Evolutionary conservation across 1,284 basidiomycete genomes (phyloP).

Genomic region (Irpex lacteus): DNA sequence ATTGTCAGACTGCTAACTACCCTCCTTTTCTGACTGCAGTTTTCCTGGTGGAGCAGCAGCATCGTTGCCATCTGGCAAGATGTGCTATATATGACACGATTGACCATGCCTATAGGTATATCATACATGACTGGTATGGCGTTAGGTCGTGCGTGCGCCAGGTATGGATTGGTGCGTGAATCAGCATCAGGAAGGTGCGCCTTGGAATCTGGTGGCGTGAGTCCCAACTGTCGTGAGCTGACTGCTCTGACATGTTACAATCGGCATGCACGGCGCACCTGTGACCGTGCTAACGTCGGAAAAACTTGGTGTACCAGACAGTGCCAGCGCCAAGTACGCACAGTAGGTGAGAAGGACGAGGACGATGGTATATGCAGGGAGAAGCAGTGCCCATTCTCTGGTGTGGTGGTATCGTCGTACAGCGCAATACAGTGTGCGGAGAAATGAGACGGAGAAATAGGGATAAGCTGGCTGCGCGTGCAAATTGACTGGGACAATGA

Average conservation of each 20-base stretch:
- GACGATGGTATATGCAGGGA: slow-evolving; percentile 81
- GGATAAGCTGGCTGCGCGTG: slow-evolving; percentile 3
- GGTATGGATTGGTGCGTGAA: slow-evolving; percentile 42
- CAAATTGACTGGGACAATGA: background rate
- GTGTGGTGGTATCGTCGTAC: slow-evolving; percentile 5
- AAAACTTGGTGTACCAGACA: slow-evolving; percentile 71
- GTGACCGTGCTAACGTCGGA: slow-evolving; percentile 63
- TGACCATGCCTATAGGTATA: slow-evolving; percentile 79
- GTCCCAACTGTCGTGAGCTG: slow-evolving; percentile 12
- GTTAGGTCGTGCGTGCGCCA: slow-evolving; percentile 41
- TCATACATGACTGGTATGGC: slow-evolving; percentile 70
- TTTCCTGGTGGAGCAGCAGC: background rate
- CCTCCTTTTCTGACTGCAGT: background rate
- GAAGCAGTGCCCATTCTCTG: slow-evolving; percentile 83
- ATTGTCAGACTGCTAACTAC: background rate
- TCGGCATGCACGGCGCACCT: slow-evolving; percentile 24
- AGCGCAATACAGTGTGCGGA: slow-evolving; percentile 3
- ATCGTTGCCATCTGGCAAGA: background rate
- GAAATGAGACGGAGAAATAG: slow-evolving; percentile 19
- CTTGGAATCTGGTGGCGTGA: slow-evolving; percentile 44
- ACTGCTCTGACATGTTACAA: slow-evolving; percentile 3
- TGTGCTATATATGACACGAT: slow-evolving; percentile 43
- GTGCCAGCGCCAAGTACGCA: slow-evolving; percentile 72
- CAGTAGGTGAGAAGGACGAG: slow-evolving; percentile 76
- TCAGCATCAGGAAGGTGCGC: slow-evolving; percentile 42